phyloP scores from a whole-genome alignment of 2,329 filamentous ascomycete species.

The Exophiala phaeomuriformis region DNA sequence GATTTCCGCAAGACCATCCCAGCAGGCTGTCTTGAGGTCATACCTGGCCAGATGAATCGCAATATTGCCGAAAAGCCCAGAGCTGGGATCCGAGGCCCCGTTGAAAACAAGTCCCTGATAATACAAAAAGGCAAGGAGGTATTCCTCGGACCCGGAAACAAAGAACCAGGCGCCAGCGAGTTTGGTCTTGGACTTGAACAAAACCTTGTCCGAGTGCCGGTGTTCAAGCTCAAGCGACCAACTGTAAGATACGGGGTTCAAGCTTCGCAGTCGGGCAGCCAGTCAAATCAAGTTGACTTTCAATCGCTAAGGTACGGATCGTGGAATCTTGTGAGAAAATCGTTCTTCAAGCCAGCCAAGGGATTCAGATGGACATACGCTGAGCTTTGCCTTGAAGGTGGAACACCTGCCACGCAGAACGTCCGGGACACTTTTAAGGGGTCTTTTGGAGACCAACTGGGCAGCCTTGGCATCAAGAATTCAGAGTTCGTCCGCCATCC shows the following conservation, averaged over 20 bases:
- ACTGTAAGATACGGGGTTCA: background rate
- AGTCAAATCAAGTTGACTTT: background rate
- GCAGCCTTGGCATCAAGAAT: background rate
- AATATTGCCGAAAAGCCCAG: background rate
- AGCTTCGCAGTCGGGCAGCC: no score
- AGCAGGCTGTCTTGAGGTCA: conserved; percentile 2
- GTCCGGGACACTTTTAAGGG: background rate
- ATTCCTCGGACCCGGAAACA: background rate
- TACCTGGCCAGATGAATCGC: conserved; percentile 15
- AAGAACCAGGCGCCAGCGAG: background rate
- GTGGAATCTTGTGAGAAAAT: conserved; percentile 3
- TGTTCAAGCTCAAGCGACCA: background rate
- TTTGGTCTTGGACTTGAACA: background rate
- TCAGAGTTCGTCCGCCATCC: background rate
- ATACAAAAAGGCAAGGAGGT: background rate
- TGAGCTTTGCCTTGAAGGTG: background rate
- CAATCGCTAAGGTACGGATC: background rate
- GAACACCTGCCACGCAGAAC: background rate
- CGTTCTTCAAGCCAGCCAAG: background rate
- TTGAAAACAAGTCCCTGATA: conserved; percentile 6
- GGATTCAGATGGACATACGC: conserved; percentile 6
- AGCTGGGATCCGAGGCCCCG: background rate
- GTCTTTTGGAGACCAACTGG: background rate
- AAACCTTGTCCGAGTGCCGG: conserved; percentile 4
- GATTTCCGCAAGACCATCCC: background rate